A percentile compares a stretch with the other conserved stretches of the same genome.
Evolutionary conservation across 768 basidiomycete genomes (phyloP).

Genomic region (Mycena epipterygia): DNA sequence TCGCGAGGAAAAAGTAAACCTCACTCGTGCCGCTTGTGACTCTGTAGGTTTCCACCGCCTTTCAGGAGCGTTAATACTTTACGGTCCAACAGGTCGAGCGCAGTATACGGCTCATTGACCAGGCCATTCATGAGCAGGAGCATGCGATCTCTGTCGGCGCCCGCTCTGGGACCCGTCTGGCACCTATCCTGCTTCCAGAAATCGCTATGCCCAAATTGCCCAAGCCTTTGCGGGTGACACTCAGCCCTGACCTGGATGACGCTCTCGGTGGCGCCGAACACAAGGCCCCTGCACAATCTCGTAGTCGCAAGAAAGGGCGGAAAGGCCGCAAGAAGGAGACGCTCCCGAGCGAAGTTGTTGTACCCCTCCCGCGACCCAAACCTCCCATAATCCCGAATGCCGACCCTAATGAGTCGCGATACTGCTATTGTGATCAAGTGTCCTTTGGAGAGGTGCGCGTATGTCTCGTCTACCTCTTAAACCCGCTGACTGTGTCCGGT

Average conservation of each 20-base stretch:
- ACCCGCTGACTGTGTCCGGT: slow-evolving; percentile 31
- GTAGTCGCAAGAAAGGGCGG: slow-evolving; percentile 43
- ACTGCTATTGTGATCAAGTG: slow-evolving; percentile 86
- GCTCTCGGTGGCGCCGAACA: slow-evolving; percentile 38
- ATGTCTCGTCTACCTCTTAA: slow-evolving; percentile 22
- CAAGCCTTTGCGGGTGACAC: slow-evolving; percentile 57
- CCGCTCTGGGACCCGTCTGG: slow-evolving; percentile 50
- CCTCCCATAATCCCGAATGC: slow-evolving; percentile 33
- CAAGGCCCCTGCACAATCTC: slow-evolving; percentile 26
- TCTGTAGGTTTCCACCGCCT: slow-evolving; percentile 60
- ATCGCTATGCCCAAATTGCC: slow-evolving; percentile 69
- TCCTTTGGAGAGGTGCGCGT: slow-evolving; percentile 83
- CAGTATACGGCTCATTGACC: slow-evolving; percentile 83
- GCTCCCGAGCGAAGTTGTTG: slow-evolving; percentile 7
- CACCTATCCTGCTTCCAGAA: slow-evolving; percentile 72
- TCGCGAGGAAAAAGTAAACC: slow-evolving; percentile 83
- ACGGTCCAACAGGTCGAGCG: slow-evolving; percentile 73
- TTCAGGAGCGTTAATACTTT: slow-evolving; percentile 7
- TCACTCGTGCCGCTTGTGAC: slow-evolving; percentile 79
- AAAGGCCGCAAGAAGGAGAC: slow-evolving; percentile 36
- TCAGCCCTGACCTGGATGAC: slow-evolving; percentile 56
- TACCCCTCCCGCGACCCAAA: slow-evolving; percentile 41
- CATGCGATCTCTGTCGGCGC: slow-evolving; percentile 62
- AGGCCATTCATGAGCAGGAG: slow-evolving; percentile 76
- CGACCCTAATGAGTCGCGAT: slow-evolving; percentile 70